A percentile compares a stretch with the other conserved stretches of the same genome.
Evolutionary conservation across 441 rosid genomes (phyloP).

Genomic region (Manihot esculenta): DNA sequence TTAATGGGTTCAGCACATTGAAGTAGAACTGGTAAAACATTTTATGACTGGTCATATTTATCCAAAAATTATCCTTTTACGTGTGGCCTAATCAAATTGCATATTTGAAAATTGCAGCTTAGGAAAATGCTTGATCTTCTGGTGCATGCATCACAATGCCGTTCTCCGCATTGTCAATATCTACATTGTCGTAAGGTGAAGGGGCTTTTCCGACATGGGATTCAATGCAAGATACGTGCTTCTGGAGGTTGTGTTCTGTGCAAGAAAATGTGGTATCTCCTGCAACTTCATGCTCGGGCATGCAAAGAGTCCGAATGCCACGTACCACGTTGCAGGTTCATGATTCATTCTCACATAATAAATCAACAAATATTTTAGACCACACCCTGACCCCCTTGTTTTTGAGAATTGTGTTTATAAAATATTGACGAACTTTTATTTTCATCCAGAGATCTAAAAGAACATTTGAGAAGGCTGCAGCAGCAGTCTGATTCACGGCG

Average conservation of each 20-base stretch:
- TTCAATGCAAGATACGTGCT: constrained; percentile 86
- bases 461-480: constrained; percentile 90
- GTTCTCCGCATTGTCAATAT: constrained; percentile 83
- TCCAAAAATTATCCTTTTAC: neutral
- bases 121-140: constrained; percentile 99
- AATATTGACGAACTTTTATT: neutral
- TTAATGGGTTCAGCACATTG: neutral
- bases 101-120: constrained; percentile 58
- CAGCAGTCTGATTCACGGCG: constrained; percentile 99
- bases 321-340: constrained; percentile 99
- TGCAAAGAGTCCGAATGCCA: constrained; percentile 97
- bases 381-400: neutral
- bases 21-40: neutral
- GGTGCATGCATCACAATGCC: constrained; percentile 98
- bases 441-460: constrained; percentile 81
- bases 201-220: constrained; percentile 96
- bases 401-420: neutral
- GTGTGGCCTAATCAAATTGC: constrained; percentile 15
- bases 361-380: neutral
- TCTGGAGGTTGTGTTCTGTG: constrained; percentile 97
- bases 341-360: constrained; percentile 12
- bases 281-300: constrained; percentile 98
- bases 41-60: neutral
- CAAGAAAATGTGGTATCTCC: constrained; percentile 98
- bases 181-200: constrained; percentile 99